phyloP scores from a whole-genome alignment of 1,139 yeast genomes.

The Petasospora rhodanensis region DNA sequence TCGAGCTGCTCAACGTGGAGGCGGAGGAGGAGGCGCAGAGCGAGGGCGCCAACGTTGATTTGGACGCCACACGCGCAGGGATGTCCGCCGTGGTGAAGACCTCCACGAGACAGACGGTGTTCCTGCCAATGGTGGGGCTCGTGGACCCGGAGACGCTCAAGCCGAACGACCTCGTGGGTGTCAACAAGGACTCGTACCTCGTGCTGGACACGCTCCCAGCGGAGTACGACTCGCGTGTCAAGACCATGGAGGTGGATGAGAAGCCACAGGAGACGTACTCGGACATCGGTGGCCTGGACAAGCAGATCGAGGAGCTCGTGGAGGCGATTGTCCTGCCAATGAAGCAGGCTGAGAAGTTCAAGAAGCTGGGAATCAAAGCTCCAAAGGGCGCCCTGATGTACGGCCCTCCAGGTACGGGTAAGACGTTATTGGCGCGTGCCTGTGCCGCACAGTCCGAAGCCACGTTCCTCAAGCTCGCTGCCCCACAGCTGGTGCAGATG shows the following conservation, averaged over 20 bases:
- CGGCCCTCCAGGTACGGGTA: slow-evolving; percentile 99
- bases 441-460: slow-evolving; percentile 99
- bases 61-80: slow-evolving; percentile 90
- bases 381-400: slow-evolving; percentile 99
- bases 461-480: slow-evolving; percentile 94
- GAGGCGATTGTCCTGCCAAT: slow-evolving; percentile 98
- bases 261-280: slow-evolving; percentile 96
- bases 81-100: slow-evolving; percentile 97
- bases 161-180: slow-evolving; percentile 97
- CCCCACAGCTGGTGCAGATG: slow-evolving; percentile 98
- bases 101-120: slow-evolving; percentile 95
- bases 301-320: slow-evolving; percentile 94
- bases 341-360: slow-evolving; percentile 97
- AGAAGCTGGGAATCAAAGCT: slow-evolving; percentile 87
- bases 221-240: slow-evolving; percentile 95
- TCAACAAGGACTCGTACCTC: slow-evolving; percentile 92
- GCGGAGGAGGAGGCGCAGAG: slow-evolving; percentile 66
- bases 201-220: slow-evolving; percentile 93
- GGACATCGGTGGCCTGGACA: slow-evolving; percentile 96
- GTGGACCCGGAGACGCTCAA: slow-evolving; percentile 85
- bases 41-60: slow-evolving; percentile 93
- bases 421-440: slow-evolving; percentile 93
- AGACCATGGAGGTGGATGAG: slow-evolving; percentile 99
- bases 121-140: slow-evolving; percentile 90
- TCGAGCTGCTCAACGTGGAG: slow-evolving; percentile 84